Evolutionary conservation across 2,329 filamentous ascomycete genomes (phyloP).

Genomic region (Neofusicoccum sp.): DNA sequence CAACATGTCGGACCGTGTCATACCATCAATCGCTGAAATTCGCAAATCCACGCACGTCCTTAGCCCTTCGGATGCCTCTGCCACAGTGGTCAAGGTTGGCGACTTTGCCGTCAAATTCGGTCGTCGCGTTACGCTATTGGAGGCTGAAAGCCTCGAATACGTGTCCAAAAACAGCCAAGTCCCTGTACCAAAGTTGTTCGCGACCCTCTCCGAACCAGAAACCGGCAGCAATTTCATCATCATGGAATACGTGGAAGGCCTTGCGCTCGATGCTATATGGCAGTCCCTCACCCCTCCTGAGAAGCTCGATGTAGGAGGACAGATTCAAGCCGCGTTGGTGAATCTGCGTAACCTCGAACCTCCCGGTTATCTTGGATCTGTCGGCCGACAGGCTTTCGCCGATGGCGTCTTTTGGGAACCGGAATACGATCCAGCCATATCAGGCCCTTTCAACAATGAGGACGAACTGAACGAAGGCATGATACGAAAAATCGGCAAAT

Average conservation of each 20-base stretch:
- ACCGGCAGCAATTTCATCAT: slow-evolving; percentile 19
- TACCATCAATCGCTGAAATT: slow-evolving; percentile 18
- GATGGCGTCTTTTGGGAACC: slow-evolving; percentile 18
- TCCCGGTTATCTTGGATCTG: slow-evolving; percentile 18
- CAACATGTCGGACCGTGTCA: neutral
- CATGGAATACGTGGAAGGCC: slow-evolving; percentile 23
- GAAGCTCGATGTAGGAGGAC: slow-evolving; percentile 17
- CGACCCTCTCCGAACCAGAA: slow-evolving; percentile 8
- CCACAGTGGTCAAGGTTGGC: slow-evolving; percentile 15
- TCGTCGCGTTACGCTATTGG: neutral
- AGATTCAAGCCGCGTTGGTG: slow-evolving; percentile 17
- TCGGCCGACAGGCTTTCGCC: slow-evolving; percentile 4
- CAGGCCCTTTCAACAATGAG: slow-evolving; percentile 21
- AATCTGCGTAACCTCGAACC: slow-evolving; percentile 19
- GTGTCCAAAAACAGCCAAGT: slow-evolving; percentile 9
- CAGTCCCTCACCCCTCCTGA: slow-evolving; percentile 18
- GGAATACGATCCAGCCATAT: neutral
- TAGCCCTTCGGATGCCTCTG: slow-evolving; percentile 11
- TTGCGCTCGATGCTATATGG: slow-evolving; percentile 15
- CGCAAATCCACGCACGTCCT: slow-evolving; percentile 5
- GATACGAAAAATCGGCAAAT: neutral
- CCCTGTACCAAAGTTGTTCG: slow-evolving; percentile 13
- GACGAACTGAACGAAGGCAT: slow-evolving; percentile 21
- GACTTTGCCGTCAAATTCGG: slow-evolving; percentile 19
- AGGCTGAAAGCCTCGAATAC: slow-evolving; percentile 17